Conservation (phyloP, 2,329 filamentous ascomycete genomes). For the Exutisphaerella laricina region DNA sequence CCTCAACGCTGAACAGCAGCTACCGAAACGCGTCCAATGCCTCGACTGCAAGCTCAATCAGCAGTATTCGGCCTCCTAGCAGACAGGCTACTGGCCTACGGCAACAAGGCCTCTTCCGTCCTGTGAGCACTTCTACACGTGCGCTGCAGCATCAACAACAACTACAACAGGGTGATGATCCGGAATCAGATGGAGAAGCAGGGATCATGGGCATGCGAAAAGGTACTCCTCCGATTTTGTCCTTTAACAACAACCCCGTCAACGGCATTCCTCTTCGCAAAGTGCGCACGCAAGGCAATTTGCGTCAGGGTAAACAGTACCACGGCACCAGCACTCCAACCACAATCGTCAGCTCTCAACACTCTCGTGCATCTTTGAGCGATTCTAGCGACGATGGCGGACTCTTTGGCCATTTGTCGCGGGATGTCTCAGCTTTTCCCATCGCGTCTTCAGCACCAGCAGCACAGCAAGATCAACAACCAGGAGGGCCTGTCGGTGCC, state of each 20-base stretch:
- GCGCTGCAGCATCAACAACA: constrained; percentile 2
- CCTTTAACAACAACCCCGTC: constrained; percentile 32
- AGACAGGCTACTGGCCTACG: constrained; percentile 36
- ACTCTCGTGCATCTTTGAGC: constrained; percentile 23
- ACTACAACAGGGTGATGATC: constrained; percentile 20
- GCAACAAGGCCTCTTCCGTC: constrained; percentile 10
- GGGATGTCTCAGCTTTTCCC: constrained; percentile 23
- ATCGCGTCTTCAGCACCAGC: constrained; percentile 15
- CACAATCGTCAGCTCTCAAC: constrained; percentile 27
- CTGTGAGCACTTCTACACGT: constrained; percentile 8
- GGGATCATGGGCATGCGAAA: constrained; percentile 36
- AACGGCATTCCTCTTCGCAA: constrained; percentile 28
- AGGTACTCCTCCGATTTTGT: constrained; percentile 42
- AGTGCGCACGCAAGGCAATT: constrained; percentile 30
- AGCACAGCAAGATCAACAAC: constrained; percentile 13
- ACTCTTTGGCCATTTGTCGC: constrained; percentile 17
- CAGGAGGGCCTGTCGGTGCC: constrained; percentile 23
- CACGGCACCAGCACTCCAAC: constrained; percentile 6
- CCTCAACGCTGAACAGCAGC: constrained; percentile 27
- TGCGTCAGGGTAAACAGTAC: constrained; percentile 18
- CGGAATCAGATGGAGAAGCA: constrained; percentile 36
- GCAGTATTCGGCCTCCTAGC: constrained; percentile 42
- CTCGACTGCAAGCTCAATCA: constrained; percentile 40
- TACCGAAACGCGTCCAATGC: constrained; percentile 39
- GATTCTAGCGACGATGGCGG: constrained; percentile 17